phyloP scores from a whole-genome alignment of 495 filamentous ascomycete species.

The Aspergillus nanangensis region DNA sequence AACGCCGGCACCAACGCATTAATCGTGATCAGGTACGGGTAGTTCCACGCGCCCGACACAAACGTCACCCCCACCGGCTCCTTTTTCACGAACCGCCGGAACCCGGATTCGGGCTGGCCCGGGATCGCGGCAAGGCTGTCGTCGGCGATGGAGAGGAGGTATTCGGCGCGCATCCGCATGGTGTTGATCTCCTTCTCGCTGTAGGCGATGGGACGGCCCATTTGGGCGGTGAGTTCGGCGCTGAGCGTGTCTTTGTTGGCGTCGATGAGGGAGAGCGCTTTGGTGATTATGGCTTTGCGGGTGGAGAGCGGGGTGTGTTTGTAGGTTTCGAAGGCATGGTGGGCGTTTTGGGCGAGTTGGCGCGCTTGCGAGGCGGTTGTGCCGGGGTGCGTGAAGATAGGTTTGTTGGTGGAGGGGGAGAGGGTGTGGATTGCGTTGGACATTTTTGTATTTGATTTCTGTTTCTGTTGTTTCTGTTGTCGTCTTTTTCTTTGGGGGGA shows the following conservation, averaged over 20 bases:
- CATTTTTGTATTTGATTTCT: constrained; percentile 45
- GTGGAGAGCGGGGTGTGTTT: constrained; percentile 58
- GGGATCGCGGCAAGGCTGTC: constrained; percentile 59
- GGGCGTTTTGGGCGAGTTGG: constrained; percentile 59
- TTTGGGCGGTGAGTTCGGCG: constrained; percentile 81
- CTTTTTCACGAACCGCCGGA: constrained; percentile 84
- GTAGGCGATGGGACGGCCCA: constrained; percentile 90
- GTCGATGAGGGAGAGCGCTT: constrained; percentile 65
- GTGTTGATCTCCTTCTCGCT: constrained; percentile 78
- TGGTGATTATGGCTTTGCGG: constrained; percentile 72
- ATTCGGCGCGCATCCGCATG: constrained; percentile 75
- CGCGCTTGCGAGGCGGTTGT: constrained; percentile 64
- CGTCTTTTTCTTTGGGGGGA: too few relatives aligned
- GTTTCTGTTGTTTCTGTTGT: not conserved
- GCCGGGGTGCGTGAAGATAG: constrained; percentile 76
- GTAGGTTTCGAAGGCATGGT: constrained; percentile 67
- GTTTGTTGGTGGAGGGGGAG: constrained; percentile 78
- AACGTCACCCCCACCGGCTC: constrained; percentile 80
- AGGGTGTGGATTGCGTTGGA: constrained; percentile 83
- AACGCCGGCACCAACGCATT: constrained; percentile 88
- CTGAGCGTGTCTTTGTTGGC: constrained; percentile 72
- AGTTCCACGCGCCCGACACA: constrained; percentile 94
- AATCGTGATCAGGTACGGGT: constrained; percentile 88
- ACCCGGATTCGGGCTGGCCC: constrained; percentile 79
- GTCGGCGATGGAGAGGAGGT: constrained; percentile 74